Conservation (phyloP, 331 rosid species). For the Erythrophleum ivorense region DNA sequence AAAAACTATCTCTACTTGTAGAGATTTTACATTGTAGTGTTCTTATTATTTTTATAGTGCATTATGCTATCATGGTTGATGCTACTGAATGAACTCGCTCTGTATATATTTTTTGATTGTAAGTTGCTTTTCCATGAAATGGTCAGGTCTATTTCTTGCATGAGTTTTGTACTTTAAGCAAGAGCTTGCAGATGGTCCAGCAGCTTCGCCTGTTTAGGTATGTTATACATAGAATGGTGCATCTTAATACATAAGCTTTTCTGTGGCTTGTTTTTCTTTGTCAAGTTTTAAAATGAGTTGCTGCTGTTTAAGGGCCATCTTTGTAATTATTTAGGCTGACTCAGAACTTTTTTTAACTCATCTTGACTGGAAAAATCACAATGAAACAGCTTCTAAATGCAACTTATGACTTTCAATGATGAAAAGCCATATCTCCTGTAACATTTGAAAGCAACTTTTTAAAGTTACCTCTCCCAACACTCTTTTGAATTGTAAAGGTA, state of each 20-base stretch:
- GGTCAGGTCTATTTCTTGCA: conserved; percentile 82
- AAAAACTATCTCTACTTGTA: conserved; percentile 19
- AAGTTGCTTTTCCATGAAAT: conserved; percentile 33
- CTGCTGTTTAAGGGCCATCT: conserved; percentile 35
- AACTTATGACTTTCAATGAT: conserved; percentile 16
- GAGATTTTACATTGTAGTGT: neutral
- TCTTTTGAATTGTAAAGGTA: neutral
- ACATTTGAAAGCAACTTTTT: conserved; percentile 4
- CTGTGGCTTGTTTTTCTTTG: conserved; percentile 11
- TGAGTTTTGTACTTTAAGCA: conserved; percentile 88
- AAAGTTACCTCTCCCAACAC: conserved; percentile 4
- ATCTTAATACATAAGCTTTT: neutral
- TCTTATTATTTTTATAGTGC: neutral
- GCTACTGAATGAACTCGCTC: neutral
- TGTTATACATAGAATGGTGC: conserved; percentile 21
- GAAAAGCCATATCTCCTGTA: neutral
- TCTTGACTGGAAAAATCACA: neutral
- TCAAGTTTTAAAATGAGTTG: conserved; percentile 26
- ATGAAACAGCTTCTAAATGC: conserved; percentile 2
- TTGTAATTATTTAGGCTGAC: conserved; percentile 16
- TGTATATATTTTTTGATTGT: neutral
- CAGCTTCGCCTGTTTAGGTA: conserved; percentile 90
- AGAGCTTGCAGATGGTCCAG: conserved; percentile 91
- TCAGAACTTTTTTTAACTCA: conserved; percentile 1
- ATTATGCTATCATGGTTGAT: conserved; percentile 4